Evolutionary conservation across 83 land plant genomes (phyloP).

Genomic region (Thuja plicata): DNA sequence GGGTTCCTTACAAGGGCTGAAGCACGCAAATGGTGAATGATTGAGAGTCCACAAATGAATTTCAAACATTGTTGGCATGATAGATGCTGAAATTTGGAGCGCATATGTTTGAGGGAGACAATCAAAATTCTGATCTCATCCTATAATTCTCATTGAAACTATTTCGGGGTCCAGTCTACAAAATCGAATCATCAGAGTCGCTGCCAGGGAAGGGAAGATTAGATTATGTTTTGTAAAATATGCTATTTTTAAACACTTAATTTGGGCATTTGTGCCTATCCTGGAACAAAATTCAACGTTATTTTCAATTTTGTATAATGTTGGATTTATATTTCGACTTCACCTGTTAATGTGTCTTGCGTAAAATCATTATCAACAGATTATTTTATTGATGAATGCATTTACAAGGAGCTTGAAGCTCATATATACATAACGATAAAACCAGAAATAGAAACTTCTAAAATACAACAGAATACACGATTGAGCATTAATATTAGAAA

Average conservation of each 20-base stretch:
- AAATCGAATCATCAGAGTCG: neutral
- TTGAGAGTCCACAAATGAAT: neutral
- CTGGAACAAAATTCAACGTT: neutral
- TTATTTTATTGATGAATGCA: too few species aligned
- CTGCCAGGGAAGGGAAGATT: neutral
- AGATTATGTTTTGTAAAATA: neutral
- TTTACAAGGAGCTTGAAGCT: too few species aligned
- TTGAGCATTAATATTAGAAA: too few species aligned
- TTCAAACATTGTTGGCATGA: neutral
- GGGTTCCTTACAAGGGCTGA: neutral
- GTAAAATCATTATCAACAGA: too few species aligned
- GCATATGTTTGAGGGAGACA: neutral
- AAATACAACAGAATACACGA: too few species aligned
- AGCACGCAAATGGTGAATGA: neutral
- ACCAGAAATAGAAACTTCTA: too few species aligned
- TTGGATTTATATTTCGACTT: neutral
- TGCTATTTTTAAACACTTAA: neutral
- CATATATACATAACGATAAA: too few species aligned
- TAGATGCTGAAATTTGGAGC: neutral
- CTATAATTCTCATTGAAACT: neutral
- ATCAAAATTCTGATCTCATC: neutral
- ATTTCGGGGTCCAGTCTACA: neutral
- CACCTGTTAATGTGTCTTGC: neutral
- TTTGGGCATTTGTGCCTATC: neutral
- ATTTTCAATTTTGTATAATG: neutral